Base-by-base conservation (phyloP, 139 green algal species). In the Chlamydomonas incerta region DNA sequence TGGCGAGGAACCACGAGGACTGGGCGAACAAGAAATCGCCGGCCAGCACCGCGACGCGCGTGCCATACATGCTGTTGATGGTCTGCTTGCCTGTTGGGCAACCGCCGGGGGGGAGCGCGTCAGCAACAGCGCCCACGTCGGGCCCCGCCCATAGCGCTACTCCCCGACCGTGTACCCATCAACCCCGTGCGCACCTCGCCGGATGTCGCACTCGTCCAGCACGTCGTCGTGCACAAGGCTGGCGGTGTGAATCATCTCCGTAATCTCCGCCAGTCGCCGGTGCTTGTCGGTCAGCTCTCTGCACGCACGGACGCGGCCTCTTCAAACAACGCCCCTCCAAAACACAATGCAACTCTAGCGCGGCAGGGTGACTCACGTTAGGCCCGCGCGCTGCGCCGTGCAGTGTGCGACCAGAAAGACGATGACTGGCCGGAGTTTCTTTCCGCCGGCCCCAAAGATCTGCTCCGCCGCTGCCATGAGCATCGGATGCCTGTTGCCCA, bases 231-330 rank as follows among this genome's bases (percentile, higher is more conserved):
- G 98, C 37, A 99, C 97, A 52, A 99, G 87, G 85, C 90, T 96
- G 55, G 98, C 98, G 9, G 97, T 99, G 94, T 99, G 98, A 86
- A 99, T 99, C 98, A 99, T 99, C 87, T 99, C 98, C 0, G 93
- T 98, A 60, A 99, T 99, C 81, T 99, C 96, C 28, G 98, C 98
- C 33, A 99, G 91, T 33, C 96, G 79, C 60, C 95, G 91, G 62
- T 99, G 98, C 81, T 94, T 88, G 17, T 96, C 93, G 4, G 88
- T 97, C 29, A 99, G 93, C 72, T 98, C 95, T 20, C 96, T 99
- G 94, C 79, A 77, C 35, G 33, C 35, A 65, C 28, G 23, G 3
- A 63, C 41, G 41, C 5, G 41, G 5, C 41, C 41, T 13, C 8
- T 50, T 13, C 8, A 50, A 13, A 50, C 41, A 50, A 50, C 8